A percentile compares a stretch with the other conserved stretches of the same genome.
Conservation (phyloP, 2,329 filamentous ascomycete species). For the Parafenestella ontariensis region DNA sequence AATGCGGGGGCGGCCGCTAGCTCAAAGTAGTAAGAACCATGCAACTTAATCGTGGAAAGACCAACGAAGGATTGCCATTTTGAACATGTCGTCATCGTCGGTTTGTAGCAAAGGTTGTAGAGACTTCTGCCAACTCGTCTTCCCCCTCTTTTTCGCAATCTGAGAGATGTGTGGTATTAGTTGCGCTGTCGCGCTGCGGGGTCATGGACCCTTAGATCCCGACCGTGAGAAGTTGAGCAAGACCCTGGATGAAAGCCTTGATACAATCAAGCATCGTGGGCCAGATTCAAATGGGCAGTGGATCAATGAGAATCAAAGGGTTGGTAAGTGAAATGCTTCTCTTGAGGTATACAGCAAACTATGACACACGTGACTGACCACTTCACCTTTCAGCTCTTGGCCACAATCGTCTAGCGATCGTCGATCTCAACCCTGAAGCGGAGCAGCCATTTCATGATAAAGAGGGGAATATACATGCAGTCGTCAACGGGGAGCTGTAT, state of each 20-base stretch:
- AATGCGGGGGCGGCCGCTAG: background rate
- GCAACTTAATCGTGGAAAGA: background rate
- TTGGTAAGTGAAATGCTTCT: constrained; percentile 42
- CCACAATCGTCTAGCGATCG: constrained; percentile 36
- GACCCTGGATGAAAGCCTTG: constrained; percentile 19
- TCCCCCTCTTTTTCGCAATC: background rate
- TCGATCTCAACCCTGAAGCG: constrained; percentile 29
- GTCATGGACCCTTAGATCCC: constrained; percentile 11
- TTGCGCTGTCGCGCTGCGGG: constrained; percentile 20
- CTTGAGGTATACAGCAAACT: background rate
- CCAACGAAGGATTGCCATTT: background rate
- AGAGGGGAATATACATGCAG: constrained; percentile 54
- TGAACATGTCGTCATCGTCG: background rate
- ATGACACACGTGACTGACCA: constrained; percentile 13
- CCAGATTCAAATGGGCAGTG: constrained; percentile 56
- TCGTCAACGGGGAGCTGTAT: constrained; percentile 69
- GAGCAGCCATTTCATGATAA: constrained; percentile 35
- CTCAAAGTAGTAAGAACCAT: background rate
- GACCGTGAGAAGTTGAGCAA: constrained; percentile 9
- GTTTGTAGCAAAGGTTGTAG: background rate
- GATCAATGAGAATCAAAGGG: constrained; percentile 53
- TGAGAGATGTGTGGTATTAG: constrained; percentile 22
- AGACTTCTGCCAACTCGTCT: background rate
- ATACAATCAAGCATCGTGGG: constrained; percentile 53
- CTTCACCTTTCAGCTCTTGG: constrained; percentile 23